phyloP scores from a whole-genome alignment of 2,329 filamentous ascomycete species.

The Aspergillus ochraceus region DNA sequence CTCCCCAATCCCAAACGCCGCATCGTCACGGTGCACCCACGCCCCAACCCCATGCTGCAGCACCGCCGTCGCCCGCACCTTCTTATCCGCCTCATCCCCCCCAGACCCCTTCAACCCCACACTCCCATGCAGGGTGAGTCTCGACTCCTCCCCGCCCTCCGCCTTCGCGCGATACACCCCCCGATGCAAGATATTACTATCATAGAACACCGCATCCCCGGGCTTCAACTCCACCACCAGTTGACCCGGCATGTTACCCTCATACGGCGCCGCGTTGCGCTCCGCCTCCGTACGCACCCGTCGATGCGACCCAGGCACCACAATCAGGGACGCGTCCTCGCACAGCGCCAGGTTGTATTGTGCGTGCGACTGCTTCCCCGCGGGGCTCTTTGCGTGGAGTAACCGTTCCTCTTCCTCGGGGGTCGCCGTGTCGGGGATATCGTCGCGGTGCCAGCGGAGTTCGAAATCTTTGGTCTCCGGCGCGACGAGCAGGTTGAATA shows the following conservation, averaged over 20 bases:
- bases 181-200: constrained; percentile 76
- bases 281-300: constrained; percentile 70
- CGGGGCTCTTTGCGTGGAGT: constrained; percentile 52
- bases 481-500: constrained; percentile 81
- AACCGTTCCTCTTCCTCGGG: constrained; percentile 66
- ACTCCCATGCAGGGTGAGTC: constrained; percentile 47
- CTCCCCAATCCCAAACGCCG: constrained; percentile 38
- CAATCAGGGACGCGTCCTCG: constrained; percentile 70
- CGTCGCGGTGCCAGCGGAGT: constrained; percentile 83
- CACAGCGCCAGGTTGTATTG: constrained; percentile 87
- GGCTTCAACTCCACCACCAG: constrained; percentile 65
- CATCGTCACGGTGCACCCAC: constrained; percentile 45
- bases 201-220: constrained; percentile 83
- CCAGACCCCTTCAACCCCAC: constrained; percentile 37
- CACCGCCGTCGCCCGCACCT: constrained; percentile 44
- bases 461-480: constrained; percentile 68
- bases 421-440: constrained; percentile 67
- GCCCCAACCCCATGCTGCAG: constrained; percentile 49
- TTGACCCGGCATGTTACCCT: constrained; percentile 62
- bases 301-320: constrained; percentile 74
- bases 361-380: constrained; percentile 63
- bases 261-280: constrained; percentile 66
- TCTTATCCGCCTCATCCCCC: constrained; percentile 29
- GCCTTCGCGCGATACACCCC: constrained; percentile 43
- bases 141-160: constrained; percentile 36